Base-by-base conservation (phyloP, 139 green algal species). In the Ulvella scutata region DNA sequence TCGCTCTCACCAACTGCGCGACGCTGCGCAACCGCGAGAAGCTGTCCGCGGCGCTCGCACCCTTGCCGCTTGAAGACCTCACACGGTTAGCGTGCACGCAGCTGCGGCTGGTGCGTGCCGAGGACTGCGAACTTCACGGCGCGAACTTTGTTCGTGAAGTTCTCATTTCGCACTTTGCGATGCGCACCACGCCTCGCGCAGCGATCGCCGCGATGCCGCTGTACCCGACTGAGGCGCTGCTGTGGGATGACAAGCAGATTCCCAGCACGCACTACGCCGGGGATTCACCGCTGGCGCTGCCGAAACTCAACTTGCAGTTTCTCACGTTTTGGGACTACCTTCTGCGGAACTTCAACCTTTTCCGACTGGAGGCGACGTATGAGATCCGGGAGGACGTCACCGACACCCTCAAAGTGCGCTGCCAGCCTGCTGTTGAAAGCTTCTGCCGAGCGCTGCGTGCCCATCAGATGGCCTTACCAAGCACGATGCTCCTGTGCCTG, bases 271-370 rank as follows among this genome's bases (percentile, higher is more conserved):
- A 82, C 72, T 81, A 75, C 74, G 79, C 79, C 77, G 92, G 88
- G 4, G 87, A 94, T 73, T 74, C 78, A 31, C 87, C 86, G 37
- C 84, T 98, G 37, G 90, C 94, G 23, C 87, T 99, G 72, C 94
- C 94, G 33, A 97, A 97, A 82, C 88, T 99, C 34, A 99, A 98
- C 87, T 87, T 99, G 62, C 95, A 99, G 87, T 99, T 98, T 82
- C 87, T 99, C 21, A 96, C 91, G 1, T 78, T 89, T 10, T 74
- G 90, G 39, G 95, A 99, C 85, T 99, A 99, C 87, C 85, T 99
- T 72, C 85, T 98, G 72, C 85, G 95, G 78, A 96, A 96, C 83
- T 98, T 98, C 83, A 87, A 97, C 82, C 88, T 99, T 31, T 98
- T 96, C 81, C 87, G 91, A 43, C 81, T 98, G 77, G 93, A 98